Percentiles rank a stretch among this genome's conserved stretches.
phyloP scores from a whole-genome alignment of 495 filamentous ascomycete genomes.

The Clavariopsis aquatica region DNA sequence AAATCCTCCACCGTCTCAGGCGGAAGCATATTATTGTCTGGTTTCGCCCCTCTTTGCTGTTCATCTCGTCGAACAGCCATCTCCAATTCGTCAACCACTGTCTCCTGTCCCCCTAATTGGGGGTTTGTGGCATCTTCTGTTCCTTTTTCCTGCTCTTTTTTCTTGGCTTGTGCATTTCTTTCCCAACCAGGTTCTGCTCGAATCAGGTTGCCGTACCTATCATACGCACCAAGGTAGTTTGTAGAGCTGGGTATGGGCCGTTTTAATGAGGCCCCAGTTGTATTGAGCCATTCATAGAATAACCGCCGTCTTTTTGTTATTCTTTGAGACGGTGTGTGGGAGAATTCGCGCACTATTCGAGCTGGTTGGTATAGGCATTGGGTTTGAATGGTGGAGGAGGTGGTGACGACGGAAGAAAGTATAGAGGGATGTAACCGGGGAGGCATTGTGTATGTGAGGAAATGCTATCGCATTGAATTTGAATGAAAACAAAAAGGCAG shows the following conservation, averaged over 20 bases:
- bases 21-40: conserved; percentile 34
- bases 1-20: conserved; percentile 47
- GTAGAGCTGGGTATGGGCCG: conserved; percentile 59
- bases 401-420: conserved; percentile 12
- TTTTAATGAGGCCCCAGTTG: conserved; percentile 57
- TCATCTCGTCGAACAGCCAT: conserved; percentile 29
- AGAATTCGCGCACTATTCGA: conserved; percentile 49
- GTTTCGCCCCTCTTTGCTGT: conserved; percentile 30
- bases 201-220: conserved; percentile 48
- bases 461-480: conserved; percentile 25
- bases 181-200: conserved; percentile 35
- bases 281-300: conserved; percentile 71
- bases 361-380: conserved; percentile 7
- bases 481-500: no score
- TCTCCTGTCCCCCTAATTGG: conserved; percentile 23
- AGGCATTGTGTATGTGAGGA: conserved; percentile 18
- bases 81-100: conserved; percentile 36
- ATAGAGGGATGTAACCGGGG: conserved; percentile 31
- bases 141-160: conserved; percentile 3
- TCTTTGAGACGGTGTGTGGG: conserved; percentile 48
- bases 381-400: conserved; percentile 13
- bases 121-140: conserved; percentile 21
- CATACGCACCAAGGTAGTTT: conserved; percentile 64
- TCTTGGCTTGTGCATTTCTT: conserved; percentile 1
- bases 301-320: conserved; percentile 53